phyloP scores from a whole-genome alignment of 176 grass and related monocot genomes.

The Echinochloa phyllopogon region DNA sequence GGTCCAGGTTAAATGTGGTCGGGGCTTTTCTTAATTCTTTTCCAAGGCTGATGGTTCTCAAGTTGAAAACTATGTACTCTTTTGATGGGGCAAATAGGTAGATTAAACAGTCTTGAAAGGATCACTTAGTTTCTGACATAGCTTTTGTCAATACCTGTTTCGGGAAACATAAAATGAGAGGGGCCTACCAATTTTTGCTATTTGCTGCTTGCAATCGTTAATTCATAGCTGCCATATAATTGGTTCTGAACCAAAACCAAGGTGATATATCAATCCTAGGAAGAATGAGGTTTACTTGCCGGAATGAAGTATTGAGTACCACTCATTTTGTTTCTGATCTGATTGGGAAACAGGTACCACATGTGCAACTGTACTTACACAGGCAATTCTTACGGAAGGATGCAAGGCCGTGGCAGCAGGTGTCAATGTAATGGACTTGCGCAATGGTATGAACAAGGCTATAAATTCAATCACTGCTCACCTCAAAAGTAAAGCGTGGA shows the following conservation, averaged over 20 bases:
- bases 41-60: no score
- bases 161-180: background rate
- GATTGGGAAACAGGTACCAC: slow-evolving; percentile 75
- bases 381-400: slow-evolving; percentile 90
- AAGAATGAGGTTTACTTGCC: background rate
- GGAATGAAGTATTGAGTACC: background rate
- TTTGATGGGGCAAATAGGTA: slow-evolving; percentile 1
- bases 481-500: slow-evolving; percentile 81
- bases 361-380: slow-evolving; percentile 90
- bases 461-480: slow-evolving; percentile 67
- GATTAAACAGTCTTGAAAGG: background rate
- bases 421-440: slow-evolving; percentile 89
- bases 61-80: background rate
- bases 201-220: background rate
- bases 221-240: background rate
- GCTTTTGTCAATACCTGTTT: background rate
- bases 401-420: slow-evolving; percentile 92
- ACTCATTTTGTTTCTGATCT: slow-evolving; percentile 32
- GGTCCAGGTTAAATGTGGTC: background rate
- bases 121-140: slow-evolving; percentile 2
- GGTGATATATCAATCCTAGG: background rate
- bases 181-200: background rate
- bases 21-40: background rate
- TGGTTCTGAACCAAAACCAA: background rate
- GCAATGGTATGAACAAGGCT: slow-evolving; percentile 86